Evolutionary conservation across 2,329 filamentous ascomycete genomes (phyloP), one percentile per base, ranked within the genome.

Genomic region (Domatiomyces globalis): DNA sequence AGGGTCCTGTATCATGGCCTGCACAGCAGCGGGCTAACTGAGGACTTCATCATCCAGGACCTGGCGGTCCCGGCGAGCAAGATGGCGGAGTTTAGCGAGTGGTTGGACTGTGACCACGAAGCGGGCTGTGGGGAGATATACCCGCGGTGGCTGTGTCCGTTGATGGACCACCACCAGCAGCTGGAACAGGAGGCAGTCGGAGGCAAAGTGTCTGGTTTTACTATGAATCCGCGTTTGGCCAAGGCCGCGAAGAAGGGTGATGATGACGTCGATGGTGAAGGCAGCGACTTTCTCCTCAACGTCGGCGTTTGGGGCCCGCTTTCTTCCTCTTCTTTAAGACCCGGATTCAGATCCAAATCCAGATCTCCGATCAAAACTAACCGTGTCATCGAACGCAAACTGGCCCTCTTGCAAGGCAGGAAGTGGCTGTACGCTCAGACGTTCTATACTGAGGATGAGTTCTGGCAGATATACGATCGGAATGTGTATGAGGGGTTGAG

Each of bases 371-470:
- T 89, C 61, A 72, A 89, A 1, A 64, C 79, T 59, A 94, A 94
- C 67, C 77, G 83, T 29, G 74, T 73, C 44, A 73, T 94, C 18
- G 87, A 94, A 69, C 68, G 71, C 18, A 83, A 84, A 62, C 76
- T 89, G 3, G 71, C 72, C 46, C 73, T 79, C 57, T 75, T 92
- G 1, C 81, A 81, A 46, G 87, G 87, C 2, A 79, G 84, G 71
- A 94, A 94, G 70, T 92, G 86, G 84, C 71, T 94, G 10, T 94
- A 94, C 66, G 86, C 87, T 2, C 84, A 90, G 62, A 84, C 85
- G 0, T 94, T 88, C 69, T 92, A 92, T 65, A 75, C 77, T n/a
- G 77, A 84, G 53, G 62, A 67, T 4, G 69, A 72, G 51, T 72
- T 72, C 56, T 72, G 69, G 69, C 49, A 56, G 5, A 66, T 69